Conservation (phyloP, 768 basidiomycete genomes). For the Hygrophoropsis aurantiaca region DNA sequence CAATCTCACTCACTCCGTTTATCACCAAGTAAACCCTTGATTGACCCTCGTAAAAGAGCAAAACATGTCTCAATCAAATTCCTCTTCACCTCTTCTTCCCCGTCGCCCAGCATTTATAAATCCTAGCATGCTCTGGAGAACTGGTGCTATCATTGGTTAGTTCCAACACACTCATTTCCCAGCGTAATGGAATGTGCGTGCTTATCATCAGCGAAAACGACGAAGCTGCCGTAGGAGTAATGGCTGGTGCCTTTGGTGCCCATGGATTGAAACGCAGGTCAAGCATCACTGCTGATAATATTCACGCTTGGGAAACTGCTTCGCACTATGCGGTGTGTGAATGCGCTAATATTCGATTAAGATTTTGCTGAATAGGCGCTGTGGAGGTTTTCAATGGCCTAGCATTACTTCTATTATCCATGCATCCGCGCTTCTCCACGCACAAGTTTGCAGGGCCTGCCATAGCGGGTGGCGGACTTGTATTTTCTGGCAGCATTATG, state of each 20-base stretch:
- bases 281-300: constrained; percentile 48
- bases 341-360: neutral
- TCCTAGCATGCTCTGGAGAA: constrained; percentile 38
- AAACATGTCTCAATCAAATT: constrained; percentile 10
- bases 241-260: constrained; percentile 67
- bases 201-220: too few species aligned
- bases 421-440: constrained; percentile 57
- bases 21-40: too few species aligned
- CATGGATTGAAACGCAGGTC: constrained; percentile 54
- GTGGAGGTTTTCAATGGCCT: constrained; percentile 68
- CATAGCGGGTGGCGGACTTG: constrained; percentile 50
- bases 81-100: constrained; percentile 29
- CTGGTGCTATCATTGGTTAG: constrained; percentile 43
- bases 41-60: too few species aligned
- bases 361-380: constrained; percentile 10
- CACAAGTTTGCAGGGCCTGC: constrained; percentile 71
- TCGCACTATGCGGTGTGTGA: constrained; percentile 58
- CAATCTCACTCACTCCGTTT: too few species aligned
- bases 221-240: constrained; percentile 51
- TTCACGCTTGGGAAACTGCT: constrained; percentile 64
- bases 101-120: constrained; percentile 9
- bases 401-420: constrained; percentile 57
- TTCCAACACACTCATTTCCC: neutral
- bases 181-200: neutral
- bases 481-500: constrained; percentile 69